Percentiles rank a stretch among this genome's conserved stretches.
phyloP scores from a whole-genome alignment of 805 yeast species.

The Wickerhamomyces alni region DNA sequence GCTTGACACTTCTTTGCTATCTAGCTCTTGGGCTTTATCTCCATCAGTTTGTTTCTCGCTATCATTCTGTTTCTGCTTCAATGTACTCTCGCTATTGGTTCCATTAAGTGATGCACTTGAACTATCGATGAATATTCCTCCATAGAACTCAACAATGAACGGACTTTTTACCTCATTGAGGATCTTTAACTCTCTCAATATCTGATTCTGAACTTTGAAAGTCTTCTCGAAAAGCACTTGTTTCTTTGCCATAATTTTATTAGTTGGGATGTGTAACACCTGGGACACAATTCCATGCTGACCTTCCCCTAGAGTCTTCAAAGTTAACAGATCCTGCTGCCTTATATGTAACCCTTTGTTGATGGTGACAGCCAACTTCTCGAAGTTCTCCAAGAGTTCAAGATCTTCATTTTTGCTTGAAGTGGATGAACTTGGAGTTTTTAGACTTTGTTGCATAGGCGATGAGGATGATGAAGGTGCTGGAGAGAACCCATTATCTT shows the following conservation, averaged over 20 bases:
- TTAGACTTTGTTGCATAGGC: constrained; percentile 3
- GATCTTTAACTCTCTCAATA: constrained; percentile 81
- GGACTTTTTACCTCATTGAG: constrained; percentile 85
- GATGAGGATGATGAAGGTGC: constrained; percentile 8
- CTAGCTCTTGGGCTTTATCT: background rate
- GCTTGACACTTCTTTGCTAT: constrained; percentile 15
- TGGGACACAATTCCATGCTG: constrained; percentile 91
- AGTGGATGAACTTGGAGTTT: constrained; percentile 22
- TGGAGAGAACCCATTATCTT: constrained; percentile 12
- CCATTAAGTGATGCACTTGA: constrained; percentile 8
- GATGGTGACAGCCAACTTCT: constrained; percentile 45
- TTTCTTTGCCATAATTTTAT: constrained; percentile 85
- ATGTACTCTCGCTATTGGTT: constrained; percentile 2
- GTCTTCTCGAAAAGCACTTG: constrained; percentile 82
- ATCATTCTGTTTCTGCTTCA: constrained; percentile 1
- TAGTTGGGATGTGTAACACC: constrained; percentile 83
- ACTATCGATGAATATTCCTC: constrained; percentile 70
- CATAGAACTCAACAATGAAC: constrained; percentile 83
- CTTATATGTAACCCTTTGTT: constrained; percentile 47
- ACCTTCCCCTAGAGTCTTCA: constrained; percentile 84
- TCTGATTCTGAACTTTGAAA: constrained; percentile 71
- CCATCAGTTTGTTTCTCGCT: background rate
- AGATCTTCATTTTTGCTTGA: constrained; percentile 26
- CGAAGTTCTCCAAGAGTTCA: constrained; percentile 37
- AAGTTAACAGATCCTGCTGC: constrained; percentile 63